These are phyloP conservation scores for Apiotrichum montevideense DNA, from an alignment of 1,284 basidiomycete species.

Conservation along the genomic window DNA sequence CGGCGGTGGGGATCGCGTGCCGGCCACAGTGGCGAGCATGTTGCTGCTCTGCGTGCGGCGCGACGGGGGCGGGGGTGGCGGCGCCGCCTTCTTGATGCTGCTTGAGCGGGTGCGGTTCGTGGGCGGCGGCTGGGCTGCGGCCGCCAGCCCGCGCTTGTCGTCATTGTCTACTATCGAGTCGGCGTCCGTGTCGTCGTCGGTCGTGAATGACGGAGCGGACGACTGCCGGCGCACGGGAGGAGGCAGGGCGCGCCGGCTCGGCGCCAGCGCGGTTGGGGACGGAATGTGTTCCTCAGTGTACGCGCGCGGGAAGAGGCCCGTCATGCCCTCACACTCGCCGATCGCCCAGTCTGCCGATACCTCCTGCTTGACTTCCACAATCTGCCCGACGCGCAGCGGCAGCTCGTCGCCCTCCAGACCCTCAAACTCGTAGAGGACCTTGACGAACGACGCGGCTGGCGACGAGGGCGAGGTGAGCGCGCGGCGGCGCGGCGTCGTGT, in stretches of 20 bases:
- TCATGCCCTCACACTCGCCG: constrained; percentile 60
- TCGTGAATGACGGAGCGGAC: constrained; percentile 6
- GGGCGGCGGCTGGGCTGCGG: constrained; percentile 10
- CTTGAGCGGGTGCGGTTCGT: constrained; percentile 47
- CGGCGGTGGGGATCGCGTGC: constrained; percentile 20
- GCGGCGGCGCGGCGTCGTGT: constrained; percentile 18
- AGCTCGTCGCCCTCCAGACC: constrained; percentile 65
- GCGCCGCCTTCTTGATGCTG: constrained; percentile 46
- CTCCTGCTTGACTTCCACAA: constrained; percentile 66
- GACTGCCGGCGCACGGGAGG: not conserved
- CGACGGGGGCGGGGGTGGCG: constrained; percentile 50
- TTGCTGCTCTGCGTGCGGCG: constrained; percentile 33
- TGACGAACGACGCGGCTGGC: constrained; percentile 46
- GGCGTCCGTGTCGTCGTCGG: constrained; percentile 18
- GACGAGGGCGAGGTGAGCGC: constrained; percentile 32
- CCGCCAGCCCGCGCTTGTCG: constrained; percentile 6
- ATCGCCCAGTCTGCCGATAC: constrained; percentile 80
- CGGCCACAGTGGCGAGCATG: constrained; percentile 3
- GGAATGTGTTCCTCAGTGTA: constrained; percentile 57
- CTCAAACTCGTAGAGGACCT: constrained; percentile 65
- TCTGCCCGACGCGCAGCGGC: constrained; percentile 62
- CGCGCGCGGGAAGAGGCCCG: constrained; percentile 68
- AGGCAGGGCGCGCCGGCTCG: constrained; percentile 23
- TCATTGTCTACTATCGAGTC: constrained; percentile 6
- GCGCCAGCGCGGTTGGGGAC: constrained; percentile 14